Base-by-base conservation (phyloP, 192 early-diverging fungal genomes). In the Linnemannia hyalina region DNA sequence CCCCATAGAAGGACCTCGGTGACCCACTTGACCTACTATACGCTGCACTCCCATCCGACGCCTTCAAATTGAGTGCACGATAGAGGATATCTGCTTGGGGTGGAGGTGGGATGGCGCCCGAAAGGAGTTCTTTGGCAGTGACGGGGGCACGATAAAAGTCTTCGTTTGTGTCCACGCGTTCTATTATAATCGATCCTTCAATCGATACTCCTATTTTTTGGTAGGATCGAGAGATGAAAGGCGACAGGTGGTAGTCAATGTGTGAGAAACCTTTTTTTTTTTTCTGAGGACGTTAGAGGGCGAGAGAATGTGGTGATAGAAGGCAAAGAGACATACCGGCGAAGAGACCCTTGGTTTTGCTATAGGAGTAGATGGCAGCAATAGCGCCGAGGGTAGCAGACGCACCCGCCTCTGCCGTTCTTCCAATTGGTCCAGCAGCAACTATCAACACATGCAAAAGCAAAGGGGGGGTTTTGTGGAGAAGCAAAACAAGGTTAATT, bases 291-390 rank as follows among this genome's bases (percentile, higher is more conserved):
- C 0, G 44, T 35, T 35, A 46, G 44, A 15, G 10, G 44, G 44
- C 3, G 44, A 46, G 10, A 46, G 44, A 15, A 13, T 15, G 10
- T 15, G 9, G 1, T 46, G 44, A 46, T 46, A 15, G 11, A 3
- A 15, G 13, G 0, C 13, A 46, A 15, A 46, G 13, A 52, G 49
- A 52, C 18, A 22, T 82, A 47, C 96, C 98, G 20, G 96, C 97
- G 93, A 98, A 98, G 75, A 99, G 91, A 16, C 98, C 98, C 83
- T 94, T 94, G 35, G 96, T 92, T 80, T 98, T 97, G 82, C 95
- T 91, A 86, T 98, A 99, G 40, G 96, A 97, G 80, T 96, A 97
- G 47, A 98, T 95, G 22, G 98, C 96, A 5, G 98, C 96, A 16
- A 96, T 82, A 52, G 95, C 93, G 52, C 92, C 88, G 32, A 93